These are phyloP conservation scores for Botrytis fragariae DNA, from an alignment of 2,329 filamentous ascomycete species.

Conservation along the genomic window DNA sequence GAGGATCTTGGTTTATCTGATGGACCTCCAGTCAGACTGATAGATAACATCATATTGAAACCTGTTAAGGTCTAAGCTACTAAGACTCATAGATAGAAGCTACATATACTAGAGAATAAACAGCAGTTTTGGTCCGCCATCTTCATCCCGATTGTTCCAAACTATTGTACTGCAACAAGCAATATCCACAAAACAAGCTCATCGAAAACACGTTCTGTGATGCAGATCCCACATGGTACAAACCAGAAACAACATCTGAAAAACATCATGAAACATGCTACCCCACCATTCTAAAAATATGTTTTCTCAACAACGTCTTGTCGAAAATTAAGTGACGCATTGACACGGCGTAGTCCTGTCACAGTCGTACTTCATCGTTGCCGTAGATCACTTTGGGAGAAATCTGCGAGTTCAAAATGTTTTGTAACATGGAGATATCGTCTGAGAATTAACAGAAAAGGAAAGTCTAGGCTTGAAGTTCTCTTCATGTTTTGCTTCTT, in stretches of 20 bases:
- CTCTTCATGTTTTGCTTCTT: not conserved
- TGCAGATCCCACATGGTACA: not conserved
- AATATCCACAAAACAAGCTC: not conserved
- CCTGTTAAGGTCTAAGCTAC: conserved; percentile 37
- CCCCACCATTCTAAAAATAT: not conserved
- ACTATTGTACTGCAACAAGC: not conserved
- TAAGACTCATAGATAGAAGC: not conserved
- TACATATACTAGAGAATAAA: not conserved
- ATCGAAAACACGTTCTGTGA: not conserved
- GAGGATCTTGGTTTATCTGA: conserved; percentile 74
- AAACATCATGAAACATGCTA: not conserved
- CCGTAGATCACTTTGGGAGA: not conserved
- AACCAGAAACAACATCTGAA: not conserved
- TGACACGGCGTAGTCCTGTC: not conserved
- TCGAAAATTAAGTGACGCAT: not conserved
- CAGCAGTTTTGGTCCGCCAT: not conserved
- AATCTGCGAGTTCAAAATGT: not conserved
- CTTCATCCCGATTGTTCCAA: not conserved
- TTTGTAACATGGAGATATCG: not conserved
- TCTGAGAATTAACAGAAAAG: not conserved
- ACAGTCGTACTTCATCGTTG: not conserved
- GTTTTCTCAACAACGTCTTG: not conserved
- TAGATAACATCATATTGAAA: conserved; percentile 84
- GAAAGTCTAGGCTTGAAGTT: not conserved
- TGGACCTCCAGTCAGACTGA: conserved; percentile 77